Evolutionary conservation across 176 grass and related monocot genomes (phyloP).

Genomic region (Bonia amplexicaulis): DNA sequence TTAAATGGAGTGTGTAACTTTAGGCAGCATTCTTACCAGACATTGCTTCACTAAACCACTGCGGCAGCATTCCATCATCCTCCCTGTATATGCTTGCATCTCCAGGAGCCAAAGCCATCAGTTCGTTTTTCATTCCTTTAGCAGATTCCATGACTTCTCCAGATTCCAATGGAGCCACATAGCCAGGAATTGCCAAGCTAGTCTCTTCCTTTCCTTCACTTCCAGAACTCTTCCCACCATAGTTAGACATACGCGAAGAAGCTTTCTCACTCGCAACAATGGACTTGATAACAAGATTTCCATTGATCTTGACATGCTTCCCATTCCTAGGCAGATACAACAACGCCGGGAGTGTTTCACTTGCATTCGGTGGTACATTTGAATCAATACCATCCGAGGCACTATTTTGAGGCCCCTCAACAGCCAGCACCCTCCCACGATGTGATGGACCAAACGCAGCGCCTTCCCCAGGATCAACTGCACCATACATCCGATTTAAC

Average conservation of each 20-base stretch:
- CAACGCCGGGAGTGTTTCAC: conserved; percentile 37
- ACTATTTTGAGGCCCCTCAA: conserved; percentile 29
- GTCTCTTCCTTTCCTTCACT: conserved; percentile 32
- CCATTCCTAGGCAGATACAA: conserved; percentile 66
- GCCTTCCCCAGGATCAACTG: neutral
- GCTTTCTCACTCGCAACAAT: conserved; percentile 58
- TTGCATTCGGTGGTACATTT: conserved; percentile 14
- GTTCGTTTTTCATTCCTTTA: conserved; percentile 25
- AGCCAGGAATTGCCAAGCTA: conserved; percentile 48
- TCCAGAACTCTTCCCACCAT: conserved; percentile 22
- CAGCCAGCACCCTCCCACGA: conserved; percentile 50
- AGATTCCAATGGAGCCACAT: conserved; percentile 20
- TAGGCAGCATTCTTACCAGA: conserved; percentile 39
- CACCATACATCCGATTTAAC: conserved; percentile 28
- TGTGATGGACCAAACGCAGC: neutral
- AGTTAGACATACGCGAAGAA: conserved; percentile 10
- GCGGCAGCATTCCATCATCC: conserved; percentile 56
- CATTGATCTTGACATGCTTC: conserved; percentile 72
- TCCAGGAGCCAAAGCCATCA: conserved; percentile 40
- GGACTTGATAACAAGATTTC: conserved; percentile 59
- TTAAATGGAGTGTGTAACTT: neutral
- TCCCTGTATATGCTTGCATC: conserved; percentile 35
- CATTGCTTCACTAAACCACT: conserved; percentile 81
- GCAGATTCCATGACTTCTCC: conserved; percentile 26
- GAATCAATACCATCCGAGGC: conserved; percentile 12